Conservation (phyloP, 495 filamentous ascomycete genomes). For the Penicillium desertorum region DNA sequence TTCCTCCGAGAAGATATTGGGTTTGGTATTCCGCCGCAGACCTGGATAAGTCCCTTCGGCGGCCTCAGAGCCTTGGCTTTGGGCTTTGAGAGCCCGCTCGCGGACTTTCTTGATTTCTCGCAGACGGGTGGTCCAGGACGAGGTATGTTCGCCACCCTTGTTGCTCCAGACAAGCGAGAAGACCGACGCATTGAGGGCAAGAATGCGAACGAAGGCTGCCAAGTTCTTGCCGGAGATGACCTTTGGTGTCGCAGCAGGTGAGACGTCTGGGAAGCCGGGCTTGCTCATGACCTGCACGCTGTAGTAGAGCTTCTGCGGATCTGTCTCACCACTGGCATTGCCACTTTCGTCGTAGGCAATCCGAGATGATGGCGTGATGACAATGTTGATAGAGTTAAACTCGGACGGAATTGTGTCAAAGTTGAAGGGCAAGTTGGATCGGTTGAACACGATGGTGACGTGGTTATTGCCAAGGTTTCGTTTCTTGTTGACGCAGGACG, state of each 20-base stretch:
- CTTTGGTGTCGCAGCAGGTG: constrained; percentile 82
- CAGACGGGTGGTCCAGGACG: constrained; percentile 84
- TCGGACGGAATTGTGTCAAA: constrained; percentile 91
- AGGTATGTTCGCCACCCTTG: constrained; percentile 79
- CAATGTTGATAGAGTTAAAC: constrained; percentile 95
- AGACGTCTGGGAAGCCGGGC: constrained; percentile 84
- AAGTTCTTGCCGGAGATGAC: constrained; percentile 77
- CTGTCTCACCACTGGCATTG: constrained; percentile 20
- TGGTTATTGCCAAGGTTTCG: constrained; percentile 96
- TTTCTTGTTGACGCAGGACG: constrained; percentile 80
- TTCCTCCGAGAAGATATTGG: constrained; percentile 48
- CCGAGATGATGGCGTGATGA: constrained; percentile 82
- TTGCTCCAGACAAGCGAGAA: constrained; percentile 89
- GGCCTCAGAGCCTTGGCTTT: constrained; percentile 33
- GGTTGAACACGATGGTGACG: constrained; percentile 97
- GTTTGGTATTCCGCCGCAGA: constrained; percentile 47
- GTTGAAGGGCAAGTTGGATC: constrained; percentile 80
- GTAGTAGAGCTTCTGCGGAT: constrained; percentile 63
- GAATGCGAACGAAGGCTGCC: constrained; percentile 81
- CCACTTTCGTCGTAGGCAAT: constrained; percentile 34
- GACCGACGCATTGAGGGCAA: constrained; percentile 90
- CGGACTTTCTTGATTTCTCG: constrained; percentile 80
- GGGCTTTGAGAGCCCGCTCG: constrained; percentile 50
- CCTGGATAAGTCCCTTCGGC: constrained; percentile 42
- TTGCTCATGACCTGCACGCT: constrained; percentile 81